Percentiles rank a stretch among this genome's conserved stretches.
phyloP scores from a whole-genome alignment of 495 filamentous ascomycete genomes.

The Aspergillus funiculosus region DNA sequence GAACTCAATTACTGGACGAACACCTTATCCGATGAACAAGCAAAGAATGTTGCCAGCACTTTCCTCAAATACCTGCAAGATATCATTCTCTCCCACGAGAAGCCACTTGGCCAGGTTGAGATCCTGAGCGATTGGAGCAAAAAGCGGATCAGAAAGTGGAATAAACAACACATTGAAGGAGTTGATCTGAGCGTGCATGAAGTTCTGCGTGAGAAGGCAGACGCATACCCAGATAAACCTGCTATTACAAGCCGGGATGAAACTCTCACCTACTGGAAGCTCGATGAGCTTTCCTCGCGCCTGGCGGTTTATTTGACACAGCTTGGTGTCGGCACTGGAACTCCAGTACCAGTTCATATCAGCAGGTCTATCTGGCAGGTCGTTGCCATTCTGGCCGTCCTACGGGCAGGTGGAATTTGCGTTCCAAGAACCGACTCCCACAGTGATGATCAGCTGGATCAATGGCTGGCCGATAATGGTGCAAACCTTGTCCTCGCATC shows the following conservation, averaged over 20 bases:
- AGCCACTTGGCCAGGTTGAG: slow-evolving; percentile 33
- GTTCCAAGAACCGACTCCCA: slow-evolving; percentile 31
- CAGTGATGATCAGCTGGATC: slow-evolving; percentile 25
- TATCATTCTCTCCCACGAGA: slow-evolving; percentile 32
- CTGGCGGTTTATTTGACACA: slow-evolving; percentile 40
- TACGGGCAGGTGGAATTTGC: slow-evolving; percentile 43
- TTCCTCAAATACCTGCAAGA: slow-evolving; percentile 43
- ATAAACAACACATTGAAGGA: slow-evolving; percentile 30
- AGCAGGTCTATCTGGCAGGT: slow-evolving; percentile 38
- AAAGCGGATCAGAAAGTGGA: slow-evolving; percentile 41
- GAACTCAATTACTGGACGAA: slow-evolving; percentile 56
- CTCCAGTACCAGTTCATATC: slow-evolving; percentile 34
- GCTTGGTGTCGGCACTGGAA: slow-evolving; percentile 36
- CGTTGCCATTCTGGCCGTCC: slow-evolving; percentile 36
- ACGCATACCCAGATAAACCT: slow-evolving; percentile 28
- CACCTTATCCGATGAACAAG: slow-evolving; percentile 42
- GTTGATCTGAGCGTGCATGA: slow-evolving; percentile 41
- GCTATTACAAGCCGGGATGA: slow-evolving; percentile 49
- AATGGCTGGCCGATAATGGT: slow-evolving; percentile 34
- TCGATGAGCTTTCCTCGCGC: slow-evolving; percentile 41
- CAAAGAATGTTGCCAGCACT: slow-evolving; percentile 45
- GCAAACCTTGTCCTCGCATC: slow-evolving; percentile 43
- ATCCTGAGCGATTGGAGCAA: slow-evolving; percentile 33
- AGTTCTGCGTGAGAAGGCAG: slow-evolving; percentile 34
- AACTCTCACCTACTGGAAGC: slow-evolving; percentile 43